Base-by-base conservation (phyloP, 2,329 filamentous ascomycete genomes). In the Nigrospora sphaerica region DNA sequence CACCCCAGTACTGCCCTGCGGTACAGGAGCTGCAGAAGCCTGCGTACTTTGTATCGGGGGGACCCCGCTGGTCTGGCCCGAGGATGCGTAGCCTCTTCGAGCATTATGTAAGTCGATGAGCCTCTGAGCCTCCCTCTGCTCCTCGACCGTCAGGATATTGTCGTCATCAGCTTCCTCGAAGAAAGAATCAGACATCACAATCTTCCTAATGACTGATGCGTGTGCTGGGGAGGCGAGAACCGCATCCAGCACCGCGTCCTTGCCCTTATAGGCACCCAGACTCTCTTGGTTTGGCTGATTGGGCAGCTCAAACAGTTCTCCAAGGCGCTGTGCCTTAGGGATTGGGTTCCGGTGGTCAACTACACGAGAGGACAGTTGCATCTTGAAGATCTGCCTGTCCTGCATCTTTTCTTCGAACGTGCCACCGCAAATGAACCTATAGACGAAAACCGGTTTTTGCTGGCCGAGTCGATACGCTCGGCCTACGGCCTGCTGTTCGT, bases 391-490 rank as follows among this genome's bases (percentile, higher is more conserved):
- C 2, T 83, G 75, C 50, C 80, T 81, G 62, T 88, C 85, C 54
- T 90, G 81, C 40, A 95, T 68, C 11, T 76, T 74, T 36, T 85
- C 79, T 61, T 96, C 90, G 54, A 85, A 90, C 0, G 89, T 93
- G 2, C 89, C 90, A 2, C 82, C 87, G 12, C 81, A 72, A 23
- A 90, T 70, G 51, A 96, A 81, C 16, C 86, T 85, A 65, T 96
- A 96, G 2, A 96, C 89, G 59, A 79, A 91, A 1, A 95, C 90
- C 1, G 78, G 74, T 56, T 91, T 93, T 34, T 68, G 71, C 63
- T 96, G 91, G 0, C 90, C 89, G 32, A 96, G 78, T 1, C 91
- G 86, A 63, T 93, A 95, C 0, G 88, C 85, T 45, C 91, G 78
- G 2, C 89, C 91, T 43, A 95, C 80, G 2, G 91, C 91, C 65